A percentile compares a stretch with the other conserved stretches of the same genome.
Evolutionary conservation across 2,329 filamentous ascomycete genomes (phyloP).

Genomic region (Fusarium sp.): DNA sequence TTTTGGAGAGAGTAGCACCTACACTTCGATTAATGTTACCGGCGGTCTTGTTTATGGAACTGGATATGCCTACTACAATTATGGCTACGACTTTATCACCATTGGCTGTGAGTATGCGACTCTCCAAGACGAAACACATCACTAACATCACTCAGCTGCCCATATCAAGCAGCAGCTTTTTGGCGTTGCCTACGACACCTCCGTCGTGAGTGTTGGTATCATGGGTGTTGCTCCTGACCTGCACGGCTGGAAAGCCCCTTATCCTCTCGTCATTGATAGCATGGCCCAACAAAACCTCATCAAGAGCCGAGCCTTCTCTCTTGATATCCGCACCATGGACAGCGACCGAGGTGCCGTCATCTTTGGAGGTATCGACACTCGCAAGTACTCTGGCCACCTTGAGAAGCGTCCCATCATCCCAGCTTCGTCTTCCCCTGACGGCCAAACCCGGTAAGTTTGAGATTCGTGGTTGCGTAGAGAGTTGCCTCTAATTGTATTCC

Average conservation of each 20-base stretch:
- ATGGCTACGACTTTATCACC: conserved; percentile 49
- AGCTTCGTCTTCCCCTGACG: conserved; percentile 50
- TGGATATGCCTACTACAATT: conserved; percentile 49
- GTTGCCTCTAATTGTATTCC: neutral
- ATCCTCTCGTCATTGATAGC: conserved; percentile 52
- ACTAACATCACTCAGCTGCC: conserved; percentile 40
- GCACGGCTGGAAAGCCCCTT: conserved; percentile 49
- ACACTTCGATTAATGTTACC: conserved; percentile 41
- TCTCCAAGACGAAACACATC: neutral
- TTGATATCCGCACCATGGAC: conserved; percentile 49
- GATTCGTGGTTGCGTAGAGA: too few species aligned
- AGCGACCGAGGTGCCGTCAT: conserved; percentile 52
- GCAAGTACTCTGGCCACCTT: conserved; percentile 66
- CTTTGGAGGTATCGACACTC: conserved; percentile 69
- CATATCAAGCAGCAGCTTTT: conserved; percentile 51
- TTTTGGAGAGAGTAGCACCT: conserved; percentile 48
- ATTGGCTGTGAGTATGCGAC: conserved; percentile 47
- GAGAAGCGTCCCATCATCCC: conserved; percentile 68
- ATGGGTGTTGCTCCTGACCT: conserved; percentile 51
- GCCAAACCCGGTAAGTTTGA: conserved; percentile 43
- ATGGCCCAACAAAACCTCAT: conserved; percentile 50
- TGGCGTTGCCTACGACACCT: conserved; percentile 51
- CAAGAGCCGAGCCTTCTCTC: conserved; percentile 52
- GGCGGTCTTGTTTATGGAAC: conserved; percentile 48
- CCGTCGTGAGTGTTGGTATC: conserved; percentile 47